Base-by-base conservation (phyloP, 306 rosid genomes). In the Pterocarpus macrocarpus region DNA sequence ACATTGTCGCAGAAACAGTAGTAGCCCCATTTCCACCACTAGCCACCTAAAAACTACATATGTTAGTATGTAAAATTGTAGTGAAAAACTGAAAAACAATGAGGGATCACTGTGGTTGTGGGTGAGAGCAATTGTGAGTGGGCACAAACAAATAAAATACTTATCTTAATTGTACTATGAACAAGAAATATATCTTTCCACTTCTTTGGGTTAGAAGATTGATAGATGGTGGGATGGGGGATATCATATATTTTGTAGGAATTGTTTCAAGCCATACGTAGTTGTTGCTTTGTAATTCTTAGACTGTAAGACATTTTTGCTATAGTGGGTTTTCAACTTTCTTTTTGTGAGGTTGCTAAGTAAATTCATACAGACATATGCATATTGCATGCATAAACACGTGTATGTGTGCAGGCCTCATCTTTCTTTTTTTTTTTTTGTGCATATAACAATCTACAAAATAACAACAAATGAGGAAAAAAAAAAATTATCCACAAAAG, bases 1-100 rank as follows among this genome's bases (percentile, higher is more conserved):
- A 81, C 97, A 95, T 95, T 53, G 99, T 84, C 64, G 93, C 97
- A 81, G 97, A 91, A 85, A 95, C 97, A 78, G 97, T 95, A 76
- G 99, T 93, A 50, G 97, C 95, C 73, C 99, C 97, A 82, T 89
- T 93, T 76, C 93, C 92, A 86, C 92, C 80, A 14, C 84, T 82
- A 39, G 95, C 97, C 80, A 95, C 97, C 98, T 95, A 45, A 77
- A 72, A 76, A 61, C 41, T 47, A 53, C 80, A 59, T 28, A 77
- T 43, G 52, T 73, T 43, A 69, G 74, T 33, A 76, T 2, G 57
- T 35, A 75, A 85, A 81, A 38, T 43, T 55, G 35, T 50, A 45
- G 47, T 52, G 53, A 67, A 85, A 76, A 16, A 57, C 33, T 35
- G 50, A 80, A 68, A 39, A 55, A 45, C 33, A 68, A 71, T 33